Evolutionary conservation across 2,329 filamentous ascomycete species (phyloP), one percentile per base, ranked within the genome.

Genomic region (Aspergillus oerlinghausenensis): DNA sequence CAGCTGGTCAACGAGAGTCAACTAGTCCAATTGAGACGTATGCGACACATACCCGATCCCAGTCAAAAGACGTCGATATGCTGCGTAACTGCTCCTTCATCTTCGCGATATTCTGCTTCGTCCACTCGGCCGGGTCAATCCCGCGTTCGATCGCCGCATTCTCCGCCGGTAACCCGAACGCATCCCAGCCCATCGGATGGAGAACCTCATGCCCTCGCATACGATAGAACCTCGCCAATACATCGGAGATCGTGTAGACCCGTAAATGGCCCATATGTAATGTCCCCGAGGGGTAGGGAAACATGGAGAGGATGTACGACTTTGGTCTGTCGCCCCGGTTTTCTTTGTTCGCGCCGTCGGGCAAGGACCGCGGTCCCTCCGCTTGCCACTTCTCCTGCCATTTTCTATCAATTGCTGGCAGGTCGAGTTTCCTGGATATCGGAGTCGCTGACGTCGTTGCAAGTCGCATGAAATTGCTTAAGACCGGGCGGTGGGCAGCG

Each of bases 131-230:
- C 1, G 92, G 91, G 67, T 89, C 84, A 58, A 93, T 81, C 11
- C 90, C 89, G 60, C 88, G 80, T 74, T 95, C 90, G 56, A 95
- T 88, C 8, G 92, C 92, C 19, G 92, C 92, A 75, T 96, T 96
- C 73, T 96, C 92, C 47, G 92, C 92, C 10, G 92, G 92, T 55
- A 96, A 77, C 1, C 92, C 92, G 75, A 96, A 96, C 4, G 90
- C 89, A 78, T 96, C 92, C 91, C 92, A 96, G 10, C 92, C 92
- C 82, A 96, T 96, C n/a, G 92, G 90, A 61, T 96, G 84, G 53
- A 95, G 74, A 32, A 95, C 90, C 55, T 88, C 76, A 63, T 85
- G 80, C 17, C 91, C 91, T 63, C 87, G 85, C 76, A 96, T 85
- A 26, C 82, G 82, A 65, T 87, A 84, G 69, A 87, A 95, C 54